A percentile compares a stretch with the other conserved stretches of the same genome.
Evolutionary conservation across 2,329 filamentous ascomycete genomes (phyloP).

Genomic region (Trichoderma citrinoviride): DNA sequence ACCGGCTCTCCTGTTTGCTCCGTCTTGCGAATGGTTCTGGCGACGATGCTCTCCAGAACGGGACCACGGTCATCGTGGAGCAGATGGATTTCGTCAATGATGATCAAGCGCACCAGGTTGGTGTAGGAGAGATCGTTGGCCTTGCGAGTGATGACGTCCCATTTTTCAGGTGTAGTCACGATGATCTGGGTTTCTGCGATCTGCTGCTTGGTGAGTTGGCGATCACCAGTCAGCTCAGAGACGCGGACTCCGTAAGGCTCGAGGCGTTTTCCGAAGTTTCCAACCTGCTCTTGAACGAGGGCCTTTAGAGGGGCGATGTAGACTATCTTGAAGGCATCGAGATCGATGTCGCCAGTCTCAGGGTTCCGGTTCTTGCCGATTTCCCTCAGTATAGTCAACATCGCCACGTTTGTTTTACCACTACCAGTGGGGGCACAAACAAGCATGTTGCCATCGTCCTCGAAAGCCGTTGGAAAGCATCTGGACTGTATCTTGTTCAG

Average conservation of each 20-base stretch:
- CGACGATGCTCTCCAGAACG: slow-evolving; percentile 94
- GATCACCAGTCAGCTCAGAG: slow-evolving; percentile 94
- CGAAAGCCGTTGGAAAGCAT: slow-evolving; percentile 86
- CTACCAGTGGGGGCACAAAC: slow-evolving; percentile 96
- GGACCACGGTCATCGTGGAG: slow-evolving; percentile 96
- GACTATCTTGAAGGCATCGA: slow-evolving; percentile 97
- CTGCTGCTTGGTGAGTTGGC: slow-evolving; percentile 97
- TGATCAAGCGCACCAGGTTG: slow-evolving; percentile 90
- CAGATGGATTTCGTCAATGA: slow-evolving; percentile 97
- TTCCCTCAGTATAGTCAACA: slow-evolving; percentile 93
- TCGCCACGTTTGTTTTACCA: slow-evolving; percentile 97
- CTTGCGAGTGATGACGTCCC: slow-evolving; percentile 98
- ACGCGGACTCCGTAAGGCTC: slow-evolving; percentile 90
- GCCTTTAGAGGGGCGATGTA: slow-evolving; percentile 97
- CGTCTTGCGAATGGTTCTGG: slow-evolving; percentile 84
- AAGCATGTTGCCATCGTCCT: slow-evolving; percentile 95
- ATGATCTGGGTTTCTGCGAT: slow-evolving; percentile 98
- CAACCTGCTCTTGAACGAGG: slow-evolving; percentile 94
- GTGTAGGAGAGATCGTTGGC: slow-evolving; percentile 96
- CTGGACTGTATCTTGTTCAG: slow-evolving; percentile 95
- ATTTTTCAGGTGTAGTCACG: slow-evolving; percentile 97
- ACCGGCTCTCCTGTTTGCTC: slow-evolving; percentile 95
- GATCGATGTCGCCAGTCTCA: slow-evolving; percentile 85
- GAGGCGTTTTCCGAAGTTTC: slow-evolving; percentile 90
- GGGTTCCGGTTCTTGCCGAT: slow-evolving; percentile 93